Conservation (phyloP, 345 rosid genomes). For the Hirschfeldia incana region DNA sequence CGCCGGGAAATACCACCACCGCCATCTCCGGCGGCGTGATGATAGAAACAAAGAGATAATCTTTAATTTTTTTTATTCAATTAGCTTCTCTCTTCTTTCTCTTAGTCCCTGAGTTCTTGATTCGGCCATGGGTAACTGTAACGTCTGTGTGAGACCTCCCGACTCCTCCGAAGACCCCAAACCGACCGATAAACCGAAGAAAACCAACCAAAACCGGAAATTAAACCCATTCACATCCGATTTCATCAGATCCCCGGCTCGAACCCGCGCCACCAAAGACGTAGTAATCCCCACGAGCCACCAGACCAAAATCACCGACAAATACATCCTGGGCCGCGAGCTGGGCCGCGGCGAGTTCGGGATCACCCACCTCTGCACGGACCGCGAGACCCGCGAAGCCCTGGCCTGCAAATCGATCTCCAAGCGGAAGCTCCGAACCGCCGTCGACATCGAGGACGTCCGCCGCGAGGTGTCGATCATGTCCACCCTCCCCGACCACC, state of each 20-base stretch:
- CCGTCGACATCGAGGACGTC: constrained; percentile 86
- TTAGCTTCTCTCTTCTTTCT: not conserved
- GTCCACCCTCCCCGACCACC: constrained; percentile 84
- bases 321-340: constrained; percentile 85
- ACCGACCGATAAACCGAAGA: constrained; percentile 39
- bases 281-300: constrained; percentile 52
- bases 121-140: constrained; percentile 84
- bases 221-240: constrained; percentile 62
- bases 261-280: constrained; percentile 76
- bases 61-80: not conserved
- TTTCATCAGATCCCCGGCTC: constrained; percentile 48
- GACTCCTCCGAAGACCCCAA: constrained; percentile 44
- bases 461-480: constrained; percentile 91
- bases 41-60: not conserved
- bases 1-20: constrained; percentile 7
- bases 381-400: constrained; percentile 68
- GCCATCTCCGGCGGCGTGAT: not conserved
- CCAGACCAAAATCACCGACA: constrained; percentile 75
- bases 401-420: constrained; percentile 92
- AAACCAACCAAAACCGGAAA: constrained; percentile 43
- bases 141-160: constrained; percentile 76
- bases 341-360: constrained; percentile 97
- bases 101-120: not conserved
- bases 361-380: constrained; percentile 87
- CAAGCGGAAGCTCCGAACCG: constrained; percentile 83